Percentiles rank a stretch among this genome's conserved stretches.
phyloP scores from a whole-genome alignment of 805 yeast genomes.

The Ogataea trehalophila region DNA sequence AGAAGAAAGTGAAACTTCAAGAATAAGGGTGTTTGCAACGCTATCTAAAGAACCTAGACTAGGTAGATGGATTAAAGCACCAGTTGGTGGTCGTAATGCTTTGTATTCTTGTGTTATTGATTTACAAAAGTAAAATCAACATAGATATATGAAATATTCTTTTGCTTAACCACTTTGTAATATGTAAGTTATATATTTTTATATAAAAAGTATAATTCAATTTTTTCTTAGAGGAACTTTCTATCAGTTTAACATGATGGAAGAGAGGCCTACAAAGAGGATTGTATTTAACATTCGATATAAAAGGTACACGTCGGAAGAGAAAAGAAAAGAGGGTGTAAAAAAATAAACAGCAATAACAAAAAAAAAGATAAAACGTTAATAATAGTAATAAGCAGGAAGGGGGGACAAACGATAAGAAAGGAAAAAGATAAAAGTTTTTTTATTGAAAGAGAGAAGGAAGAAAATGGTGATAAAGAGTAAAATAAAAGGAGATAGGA shows the following conservation, averaged over 20 bases:
- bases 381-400: background rate
- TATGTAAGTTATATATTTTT: background rate
- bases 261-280: no score
- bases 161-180: no score
- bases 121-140: slow-evolving; percentile 11
- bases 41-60: slow-evolving; percentile 81
- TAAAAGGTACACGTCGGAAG: background rate
- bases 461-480: no score
- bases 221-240: no score
- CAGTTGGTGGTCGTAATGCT: slow-evolving; percentile 69
- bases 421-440: background rate
- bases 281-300: no score
- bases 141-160: no score
- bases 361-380: background rate
- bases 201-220: background rate
- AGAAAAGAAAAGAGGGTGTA: background rate
- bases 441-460: background rate
- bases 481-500: no score
- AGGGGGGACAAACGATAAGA: background rate
- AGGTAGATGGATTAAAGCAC: slow-evolving; percentile 76
- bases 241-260: no score
- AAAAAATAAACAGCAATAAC: slow-evolving; percentile 1
- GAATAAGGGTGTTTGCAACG: slow-evolving; percentile 56
- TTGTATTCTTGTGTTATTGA: slow-evolving; percentile 50
- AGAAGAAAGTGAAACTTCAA: slow-evolving; percentile 46